These are phyloP conservation scores for Solanum bukasovii DNA, from an alignment of 257 asterid genomes.

Conservation along the genomic window DNA sequence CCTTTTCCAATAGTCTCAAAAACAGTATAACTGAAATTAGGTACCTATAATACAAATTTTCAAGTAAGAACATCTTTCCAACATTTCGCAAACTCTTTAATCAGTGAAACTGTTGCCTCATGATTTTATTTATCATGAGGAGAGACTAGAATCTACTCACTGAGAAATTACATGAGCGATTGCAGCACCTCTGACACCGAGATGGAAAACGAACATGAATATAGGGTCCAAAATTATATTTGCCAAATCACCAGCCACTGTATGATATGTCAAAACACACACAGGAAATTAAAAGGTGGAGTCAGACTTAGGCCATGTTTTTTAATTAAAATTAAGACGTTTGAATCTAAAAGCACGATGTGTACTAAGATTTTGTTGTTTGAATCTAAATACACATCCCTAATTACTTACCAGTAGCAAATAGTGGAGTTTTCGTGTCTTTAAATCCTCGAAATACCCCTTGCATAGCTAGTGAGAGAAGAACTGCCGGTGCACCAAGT, in stretches of 20 bases:
- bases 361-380: neutral
- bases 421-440: slow-evolving; percentile 68
- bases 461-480: slow-evolving; percentile 69
- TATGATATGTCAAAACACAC: neutral
- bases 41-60: slow-evolving; percentile 38
- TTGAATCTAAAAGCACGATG: neutral
- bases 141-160: slow-evolving; percentile 27
- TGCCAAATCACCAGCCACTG: slow-evolving; percentile 58
- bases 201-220: slow-evolving; percentile 38
- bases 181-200: slow-evolving; percentile 70
- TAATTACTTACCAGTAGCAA: slow-evolving; percentile 44
- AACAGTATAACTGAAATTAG: slow-evolving; percentile 52
- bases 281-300: neutral
- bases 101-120: neutral
- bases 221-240: slow-evolving; percentile 60
- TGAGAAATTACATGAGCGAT: slow-evolving; percentile 69
- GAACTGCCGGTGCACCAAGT: slow-evolving; percentile 77
- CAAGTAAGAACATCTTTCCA: neutral
- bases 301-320: neutral
- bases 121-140: neutral
- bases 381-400: neutral
- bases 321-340: neutral
- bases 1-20: slow-evolving; percentile 44
- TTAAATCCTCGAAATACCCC: slow-evolving; percentile 77
- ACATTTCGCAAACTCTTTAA: no score